Conservation (phyloP, 257 asterid species). For the Capsicum rhomboideum region DNA sequence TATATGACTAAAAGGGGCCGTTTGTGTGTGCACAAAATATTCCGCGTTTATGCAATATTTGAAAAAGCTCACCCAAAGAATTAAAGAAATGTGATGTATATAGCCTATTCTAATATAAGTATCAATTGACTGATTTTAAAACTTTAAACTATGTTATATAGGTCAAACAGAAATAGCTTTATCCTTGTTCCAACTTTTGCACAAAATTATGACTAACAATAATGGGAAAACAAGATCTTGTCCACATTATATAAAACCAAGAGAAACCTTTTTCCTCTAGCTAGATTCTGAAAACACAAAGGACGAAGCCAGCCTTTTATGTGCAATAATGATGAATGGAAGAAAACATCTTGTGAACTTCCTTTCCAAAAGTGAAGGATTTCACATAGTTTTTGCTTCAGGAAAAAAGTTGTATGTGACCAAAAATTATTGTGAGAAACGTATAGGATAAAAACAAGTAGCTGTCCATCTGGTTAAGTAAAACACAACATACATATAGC, state of each 20-base stretch:
- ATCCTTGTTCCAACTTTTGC: background rate
- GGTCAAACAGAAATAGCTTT: background rate
- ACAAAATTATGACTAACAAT: background rate
- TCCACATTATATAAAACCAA: background rate
- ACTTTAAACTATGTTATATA: no score
- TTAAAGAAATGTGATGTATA: background rate
- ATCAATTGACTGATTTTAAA: background rate
- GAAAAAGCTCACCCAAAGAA: background rate
- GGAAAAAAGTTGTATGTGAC: background rate
- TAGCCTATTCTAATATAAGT: background rate
- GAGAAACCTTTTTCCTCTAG: background rate
- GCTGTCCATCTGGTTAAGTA: background rate
- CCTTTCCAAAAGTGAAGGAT: background rate
- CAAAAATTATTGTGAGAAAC: background rate
- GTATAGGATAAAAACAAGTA: background rate
- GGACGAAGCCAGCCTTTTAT: background rate
- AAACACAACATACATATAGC: background rate
- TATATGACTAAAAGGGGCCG: no score
- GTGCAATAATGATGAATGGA: background rate
- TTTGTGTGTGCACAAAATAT: background rate
- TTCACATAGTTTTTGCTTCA: background rate
- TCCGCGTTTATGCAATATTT: accelerated
- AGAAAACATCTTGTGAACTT: background rate
- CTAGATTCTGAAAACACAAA: background rate
- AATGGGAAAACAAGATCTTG: background rate